A percentile compares a stretch with the other conserved stretches of the same genome.
These are phyloP conservation scores for Arthrocladium fulminans DNA, from an alignment of 2,329 filamentous ascomycete species.

Conservation along the genomic window DNA sequence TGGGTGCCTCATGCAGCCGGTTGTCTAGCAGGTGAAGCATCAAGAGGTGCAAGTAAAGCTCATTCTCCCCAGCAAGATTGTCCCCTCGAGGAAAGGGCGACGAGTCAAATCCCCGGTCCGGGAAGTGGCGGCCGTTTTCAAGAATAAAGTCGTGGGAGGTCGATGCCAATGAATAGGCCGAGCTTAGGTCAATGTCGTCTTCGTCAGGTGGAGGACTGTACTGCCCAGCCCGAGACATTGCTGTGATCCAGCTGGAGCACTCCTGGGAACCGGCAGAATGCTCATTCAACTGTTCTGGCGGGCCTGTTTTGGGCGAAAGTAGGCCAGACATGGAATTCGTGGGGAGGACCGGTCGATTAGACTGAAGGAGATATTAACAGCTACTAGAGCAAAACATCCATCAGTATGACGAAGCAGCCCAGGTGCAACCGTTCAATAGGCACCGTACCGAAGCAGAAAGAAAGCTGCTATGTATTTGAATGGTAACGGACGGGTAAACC, in stretches of 20 bases:
- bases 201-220: constrained; percentile 12
- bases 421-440: too few relatives aligned
- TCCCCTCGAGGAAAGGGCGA: constrained; percentile 24
- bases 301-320: too few relatives aligned
- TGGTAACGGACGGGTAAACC: too few relatives aligned
- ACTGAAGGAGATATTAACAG: too few relatives aligned
- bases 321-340: too few relatives aligned
- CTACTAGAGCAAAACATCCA: too few relatives aligned
- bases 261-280: neutral
- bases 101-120: constrained; percentile 24
- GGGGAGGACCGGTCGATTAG: too few relatives aligned
- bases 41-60: constrained; percentile 16
- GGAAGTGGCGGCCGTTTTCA: constrained; percentile 30
- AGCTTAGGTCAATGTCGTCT: constrained; percentile 13
- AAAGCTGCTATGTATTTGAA: too few relatives aligned
- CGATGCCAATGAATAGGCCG: constrained; percentile 23
- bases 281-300: neutral
- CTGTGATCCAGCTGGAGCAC: neutral
- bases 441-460: too few relatives aligned
- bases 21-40: constrained; percentile 16
- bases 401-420: too few relatives aligned
- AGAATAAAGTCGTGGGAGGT: constrained; percentile 25
- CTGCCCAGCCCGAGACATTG: constrained; percentile 16
- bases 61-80: constrained; percentile 18
- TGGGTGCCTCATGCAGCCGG: constrained; percentile 18